Evolutionary conservation across 164 flowering plant genomes (phyloP).

Genomic region (Umbilicus rupestris): DNA sequence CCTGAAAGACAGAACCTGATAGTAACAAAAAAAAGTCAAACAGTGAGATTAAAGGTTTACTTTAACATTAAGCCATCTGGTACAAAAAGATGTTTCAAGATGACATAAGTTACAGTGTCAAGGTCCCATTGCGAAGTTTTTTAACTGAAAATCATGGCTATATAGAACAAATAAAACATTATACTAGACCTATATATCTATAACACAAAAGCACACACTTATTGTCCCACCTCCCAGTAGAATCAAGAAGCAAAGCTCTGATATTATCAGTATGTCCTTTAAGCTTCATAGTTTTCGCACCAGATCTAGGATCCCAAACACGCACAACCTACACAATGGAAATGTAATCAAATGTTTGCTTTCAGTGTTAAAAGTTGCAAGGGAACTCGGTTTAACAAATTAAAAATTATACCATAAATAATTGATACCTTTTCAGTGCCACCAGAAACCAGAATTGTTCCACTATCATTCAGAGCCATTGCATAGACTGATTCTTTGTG

Average conservation of each 20-base stretch:
- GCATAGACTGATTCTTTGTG: conserved; percentile 98
- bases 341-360: not conserved
- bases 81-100: too few species aligned
- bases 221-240: conserved; percentile 76
- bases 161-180: not conserved
- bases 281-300: conserved; percentile 86
- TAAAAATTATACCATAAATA: not conserved
- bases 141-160: not conserved
- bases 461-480: conserved; percentile 84
- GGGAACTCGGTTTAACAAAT: not conserved
- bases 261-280: conserved; percentile 96
- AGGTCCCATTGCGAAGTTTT: not conserved
- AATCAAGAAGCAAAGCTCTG: conserved; percentile 80
- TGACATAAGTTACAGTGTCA: too few species aligned
- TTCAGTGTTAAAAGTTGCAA: not conserved
- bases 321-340: conserved; percentile 66
- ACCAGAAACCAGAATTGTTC: conserved; percentile 93
- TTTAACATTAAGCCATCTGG: too few species aligned
- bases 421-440: conserved; percentile 90
- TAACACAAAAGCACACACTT: not conserved
- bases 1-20: conserved; percentile 92
- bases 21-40: conserved; percentile 10
- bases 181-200: not conserved
- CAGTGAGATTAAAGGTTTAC: not conserved
- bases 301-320: conserved; percentile 97